Evolutionary conservation across 208 protist genomes (phyloP), one percentile per base, ranked within the genome.

Genomic region (Trypanosoma mega): DNA sequence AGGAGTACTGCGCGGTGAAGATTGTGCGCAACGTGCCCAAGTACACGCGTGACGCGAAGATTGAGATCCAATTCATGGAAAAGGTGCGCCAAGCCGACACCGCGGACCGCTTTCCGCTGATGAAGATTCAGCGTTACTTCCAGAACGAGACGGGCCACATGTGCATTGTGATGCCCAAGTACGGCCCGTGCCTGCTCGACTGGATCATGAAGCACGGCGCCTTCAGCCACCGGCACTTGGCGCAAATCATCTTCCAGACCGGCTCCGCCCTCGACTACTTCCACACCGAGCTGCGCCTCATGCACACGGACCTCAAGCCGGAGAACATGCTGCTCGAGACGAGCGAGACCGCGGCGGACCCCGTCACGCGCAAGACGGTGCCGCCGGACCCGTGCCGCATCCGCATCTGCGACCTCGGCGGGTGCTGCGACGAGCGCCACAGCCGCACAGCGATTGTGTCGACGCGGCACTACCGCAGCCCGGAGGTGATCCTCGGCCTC

Each of bases 11-110:
- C 64, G 88, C 88, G 8, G 83, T 95, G 33, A 95, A 95, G 71
- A 90, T 94, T 58, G 82, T 94, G 52, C 85, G 82, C 43, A 89
- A 83, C 62, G 72, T 89, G 31, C 66, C 80, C 58, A 90, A 90
- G 76, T 94, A 94, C 78, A 90, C 83, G 21, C 73, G 81, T 33
- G 87, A 92, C 53, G 87, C 87, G 48, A 89, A 85, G 79, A 85
- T 92, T 46, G 87, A 94, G 66, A 86, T 94, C 57, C 71, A 87
- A 69, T 91, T 91, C 62, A 86, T 94, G 80, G 80, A 94, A 71
- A 72, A 73, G 54, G 74, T 93, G 50, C 74, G 74, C 43, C 62
- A 81, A 54, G 54, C 70, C n/a, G 87, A 94, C 67, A 52, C 71
- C 33, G 43, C 41, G 39, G 87, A 93, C 79, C 79, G 74, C 66